Evolutionary conservation across 306 rosid genomes (phyloP).

Genomic region (Cucurbita argyrosperma): DNA sequence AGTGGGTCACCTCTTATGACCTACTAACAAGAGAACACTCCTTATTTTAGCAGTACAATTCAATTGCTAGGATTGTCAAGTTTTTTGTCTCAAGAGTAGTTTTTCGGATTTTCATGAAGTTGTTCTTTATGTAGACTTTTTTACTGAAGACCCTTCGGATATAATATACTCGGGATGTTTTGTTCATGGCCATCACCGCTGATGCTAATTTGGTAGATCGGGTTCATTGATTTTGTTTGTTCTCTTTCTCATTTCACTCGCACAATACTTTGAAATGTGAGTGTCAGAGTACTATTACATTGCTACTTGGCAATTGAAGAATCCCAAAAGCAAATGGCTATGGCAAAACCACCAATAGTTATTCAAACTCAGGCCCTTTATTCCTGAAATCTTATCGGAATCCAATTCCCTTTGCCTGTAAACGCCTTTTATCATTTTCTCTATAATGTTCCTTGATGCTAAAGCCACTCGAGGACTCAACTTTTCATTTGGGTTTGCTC

Average conservation of each 20-base stretch:
- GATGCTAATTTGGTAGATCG: too few relatives aligned
- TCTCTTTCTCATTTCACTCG: not conserved
- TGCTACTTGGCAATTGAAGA: not conserved
- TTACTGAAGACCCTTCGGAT: not conserved
- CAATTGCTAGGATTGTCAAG: not conserved
- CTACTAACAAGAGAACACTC: conserved; percentile 12
- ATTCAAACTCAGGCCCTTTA: not conserved
- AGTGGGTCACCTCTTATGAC: conserved; percentile 91
- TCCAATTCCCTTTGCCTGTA: not conserved
- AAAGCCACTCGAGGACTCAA: not conserved
- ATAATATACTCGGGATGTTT: not conserved
- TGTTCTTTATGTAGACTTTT: not conserved
- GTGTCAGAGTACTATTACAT: not conserved
- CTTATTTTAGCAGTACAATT: not conserved
- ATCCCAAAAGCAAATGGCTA: not conserved
- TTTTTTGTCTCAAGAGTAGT: too few relatives aligned
- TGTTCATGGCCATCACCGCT: not conserved
- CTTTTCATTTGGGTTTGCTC: not conserved
- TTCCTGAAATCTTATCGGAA: not conserved
- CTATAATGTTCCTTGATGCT: not conserved
- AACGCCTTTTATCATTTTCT: not conserved
- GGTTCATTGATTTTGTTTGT: not conserved
- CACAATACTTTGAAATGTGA: not conserved
- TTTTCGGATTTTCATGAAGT: not conserved
- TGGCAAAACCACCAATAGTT: not conserved